phyloP scores from a whole-genome alignment of 805 yeast genomes.

The Tetrapisispora arboricola region DNA sequence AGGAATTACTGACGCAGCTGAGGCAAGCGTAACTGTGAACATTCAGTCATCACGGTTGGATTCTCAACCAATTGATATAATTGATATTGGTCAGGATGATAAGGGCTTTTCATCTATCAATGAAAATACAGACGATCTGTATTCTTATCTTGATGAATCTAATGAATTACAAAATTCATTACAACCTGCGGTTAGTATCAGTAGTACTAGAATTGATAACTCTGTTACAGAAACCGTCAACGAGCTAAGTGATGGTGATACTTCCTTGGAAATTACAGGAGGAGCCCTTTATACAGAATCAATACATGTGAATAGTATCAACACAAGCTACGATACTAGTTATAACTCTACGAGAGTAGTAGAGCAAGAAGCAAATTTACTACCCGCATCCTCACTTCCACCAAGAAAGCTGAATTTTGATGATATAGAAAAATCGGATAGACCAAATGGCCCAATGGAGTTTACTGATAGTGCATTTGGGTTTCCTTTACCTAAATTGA shows the following conservation, averaged over 20 bases:
- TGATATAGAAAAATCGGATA: constrained; percentile 29
- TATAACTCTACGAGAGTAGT: background rate
- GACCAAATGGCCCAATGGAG: constrained; percentile 48
- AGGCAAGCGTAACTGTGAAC: background rate
- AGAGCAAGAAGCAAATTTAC: constrained; percentile 3
- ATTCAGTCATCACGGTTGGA: background rate
- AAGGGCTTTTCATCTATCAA: background rate
- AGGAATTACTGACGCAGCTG: background rate
- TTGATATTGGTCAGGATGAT: background rate
- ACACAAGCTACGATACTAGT: background rate
- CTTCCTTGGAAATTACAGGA: constrained; percentile 9
- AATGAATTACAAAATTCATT: background rate
- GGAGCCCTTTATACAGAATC: background rate
- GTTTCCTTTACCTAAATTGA: constrained; percentile 74
- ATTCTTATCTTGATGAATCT: background rate
- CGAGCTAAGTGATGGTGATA: constrained; percentile 10
- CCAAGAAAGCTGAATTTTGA: constrained; percentile 29
- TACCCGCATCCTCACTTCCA: constrained; percentile 11
- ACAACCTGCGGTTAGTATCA: constrained; percentile 5
- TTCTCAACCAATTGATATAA: background rate
- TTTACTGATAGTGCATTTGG: constrained; percentile 79
- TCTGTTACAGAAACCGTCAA: constrained; percentile 8
- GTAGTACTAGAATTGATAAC: constrained; percentile 1
- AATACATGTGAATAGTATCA: background rate
- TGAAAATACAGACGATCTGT: background rate